Conservation (phyloP, 257 asterid species). For the Coffea canephora region DNA sequence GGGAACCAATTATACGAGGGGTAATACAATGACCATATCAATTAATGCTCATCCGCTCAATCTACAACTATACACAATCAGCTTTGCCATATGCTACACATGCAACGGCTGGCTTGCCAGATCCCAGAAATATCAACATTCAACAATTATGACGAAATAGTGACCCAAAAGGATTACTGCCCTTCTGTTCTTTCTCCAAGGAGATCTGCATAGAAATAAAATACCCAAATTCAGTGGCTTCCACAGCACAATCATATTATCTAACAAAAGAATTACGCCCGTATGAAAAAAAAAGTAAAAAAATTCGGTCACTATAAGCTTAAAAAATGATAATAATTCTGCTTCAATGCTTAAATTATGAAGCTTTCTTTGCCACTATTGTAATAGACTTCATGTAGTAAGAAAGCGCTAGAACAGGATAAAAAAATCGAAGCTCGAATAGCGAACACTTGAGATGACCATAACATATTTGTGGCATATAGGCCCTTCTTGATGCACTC, state of each 20-base stretch:
- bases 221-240: background rate
- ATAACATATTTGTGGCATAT: background rate
- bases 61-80: slow-evolving; percentile 14
- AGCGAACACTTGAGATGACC: background rate
- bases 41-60: background rate
- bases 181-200: slow-evolving; percentile 35
- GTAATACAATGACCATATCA: background rate
- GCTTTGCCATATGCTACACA: background rate
- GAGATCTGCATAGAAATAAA: slow-evolving; percentile 41
- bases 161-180: slow-evolving; percentile 20
- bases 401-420: too few relatives aligned
- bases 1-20: background rate
- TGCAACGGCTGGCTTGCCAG: background rate
- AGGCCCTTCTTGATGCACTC: too few relatives aligned
- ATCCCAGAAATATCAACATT: background rate
- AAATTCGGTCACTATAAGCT: background rate
- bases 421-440: too few relatives aligned
- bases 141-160: background rate
- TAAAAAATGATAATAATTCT: too few relatives aligned
- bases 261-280: background rate
- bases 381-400: too few relatives aligned
- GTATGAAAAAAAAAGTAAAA: too few relatives aligned
- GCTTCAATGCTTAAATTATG: too few relatives aligned
- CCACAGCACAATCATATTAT: background rate
- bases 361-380: background rate